A percentile compares a stretch with the other conserved stretches of the same genome.
These are phyloP conservation scores for Penicillium italicum DNA, from an alignment of 2,329 filamentous ascomycete genomes.

Conservation along the genomic window DNA sequence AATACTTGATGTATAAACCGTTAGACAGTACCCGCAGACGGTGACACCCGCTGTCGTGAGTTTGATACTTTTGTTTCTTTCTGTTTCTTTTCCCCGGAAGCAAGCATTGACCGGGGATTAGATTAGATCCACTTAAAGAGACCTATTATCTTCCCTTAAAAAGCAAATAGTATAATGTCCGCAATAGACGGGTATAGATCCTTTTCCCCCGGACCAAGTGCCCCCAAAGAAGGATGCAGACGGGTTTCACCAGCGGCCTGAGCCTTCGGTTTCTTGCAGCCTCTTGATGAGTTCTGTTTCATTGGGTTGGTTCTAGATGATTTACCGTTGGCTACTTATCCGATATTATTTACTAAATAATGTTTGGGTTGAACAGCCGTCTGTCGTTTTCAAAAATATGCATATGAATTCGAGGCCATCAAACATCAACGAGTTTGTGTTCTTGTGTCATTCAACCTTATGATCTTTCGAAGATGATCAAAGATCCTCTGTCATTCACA, in stretches of 20 bases:
- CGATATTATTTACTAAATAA: background rate
- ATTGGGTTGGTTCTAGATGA: conserved; percentile 4
- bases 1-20: conserved; percentile 23
- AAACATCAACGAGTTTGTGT: background rate
- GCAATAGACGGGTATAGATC: conserved; percentile 7
- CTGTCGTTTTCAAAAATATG: background rate
- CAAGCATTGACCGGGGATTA: background rate
- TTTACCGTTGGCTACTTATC: background rate
- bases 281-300: conserved; percentile 10
- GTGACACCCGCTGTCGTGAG: conserved; percentile 15
- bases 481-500: background rate
- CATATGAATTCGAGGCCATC: background rate
- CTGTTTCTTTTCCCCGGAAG: conserved; percentile 1
- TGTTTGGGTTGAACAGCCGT: conserved; percentile 4
- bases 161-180: background rate
- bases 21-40: conserved; percentile 6
- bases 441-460: background rate
- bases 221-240: conserved; percentile 11
- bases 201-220: conserved; percentile 12
- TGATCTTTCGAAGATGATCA: background rate
- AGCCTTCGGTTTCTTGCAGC: conserved; percentile 24
- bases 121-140: background rate
- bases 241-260: conserved; percentile 23
- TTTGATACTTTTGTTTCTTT: background rate
- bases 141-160: background rate